Conservation (phyloP, 2,329 filamentous ascomycete species). For the Fusarium sp. region DNA sequence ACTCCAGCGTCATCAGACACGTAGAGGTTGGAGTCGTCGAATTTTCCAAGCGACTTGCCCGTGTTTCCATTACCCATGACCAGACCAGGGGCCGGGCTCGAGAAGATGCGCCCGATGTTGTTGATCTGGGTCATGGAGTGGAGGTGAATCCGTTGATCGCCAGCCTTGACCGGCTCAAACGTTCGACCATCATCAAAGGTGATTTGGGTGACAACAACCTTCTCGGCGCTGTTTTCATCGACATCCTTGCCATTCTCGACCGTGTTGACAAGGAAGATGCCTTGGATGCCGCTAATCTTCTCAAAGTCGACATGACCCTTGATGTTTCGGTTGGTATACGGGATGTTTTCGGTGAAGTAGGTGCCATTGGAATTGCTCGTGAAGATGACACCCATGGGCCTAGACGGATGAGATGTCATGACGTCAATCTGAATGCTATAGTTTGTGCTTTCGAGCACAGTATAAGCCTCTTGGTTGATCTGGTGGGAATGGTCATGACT, state of each 20-base stretch:
- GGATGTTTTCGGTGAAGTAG: slow-evolving; percentile 91
- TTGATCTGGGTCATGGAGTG: slow-evolving; percentile 90
- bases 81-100: slow-evolving; percentile 91
- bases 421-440: slow-evolving; percentile 99
- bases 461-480: slow-evolving; percentile 88
- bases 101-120: slow-evolving; percentile 89
- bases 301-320: slow-evolving; percentile 92
- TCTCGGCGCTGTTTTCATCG: slow-evolving; percentile 64
- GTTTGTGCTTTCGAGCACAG: slow-evolving; percentile 93
- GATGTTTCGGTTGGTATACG: slow-evolving; percentile 88
- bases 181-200: slow-evolving; percentile 96
- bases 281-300: slow-evolving; percentile 90
- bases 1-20: slow-evolving; percentile 92
- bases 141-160: slow-evolving; percentile 80
- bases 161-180: slow-evolving; percentile 79
- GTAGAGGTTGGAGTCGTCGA: slow-evolving; percentile 82
- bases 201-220: slow-evolving; percentile 83
- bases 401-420: slow-evolving; percentile 74
- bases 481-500: slow-evolving; percentile 75
- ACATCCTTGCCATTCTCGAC: slow-evolving; percentile 89
- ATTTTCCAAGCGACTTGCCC: slow-evolving; percentile 77
- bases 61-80: slow-evolving; percentile 96
- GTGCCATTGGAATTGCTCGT: slow-evolving; percentile 98
- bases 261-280: slow-evolving; percentile 89
- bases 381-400: slow-evolving; percentile 87